Base-by-base conservation (phyloP, 2,329 filamentous ascomycete genomes). In the Aspergillus unguis region DNA sequence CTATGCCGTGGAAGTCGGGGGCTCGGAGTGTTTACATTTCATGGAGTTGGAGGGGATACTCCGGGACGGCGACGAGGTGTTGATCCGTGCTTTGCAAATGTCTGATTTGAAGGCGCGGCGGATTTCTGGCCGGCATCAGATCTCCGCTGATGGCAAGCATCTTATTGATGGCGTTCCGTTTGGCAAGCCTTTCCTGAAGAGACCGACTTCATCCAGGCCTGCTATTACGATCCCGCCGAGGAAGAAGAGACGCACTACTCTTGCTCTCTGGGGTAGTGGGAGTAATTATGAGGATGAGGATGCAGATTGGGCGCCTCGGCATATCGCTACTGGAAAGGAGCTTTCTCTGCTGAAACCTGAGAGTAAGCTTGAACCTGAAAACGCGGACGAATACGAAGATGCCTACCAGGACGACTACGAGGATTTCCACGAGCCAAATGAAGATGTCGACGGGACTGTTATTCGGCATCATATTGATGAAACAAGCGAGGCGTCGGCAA, bases 21-120 rank as follows among this genome's bases (percentile, higher is more conserved):
- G 82, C 42, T 96, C 89, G 60, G 92, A 97, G 72, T 94, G 90
- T 62, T 73, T 96, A 52, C 92, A 96, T 73, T 97, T 90, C 63
- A 86, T 90, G 67, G 78, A 81, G 23, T 80, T 95, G 5, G 76
- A 78, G 10, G 80, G 80, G 41, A 76, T 94, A 7, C 75, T 96
- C 53, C 87, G 88, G 60, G 86, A 92, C 47, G 90, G 94, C 50
- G 92, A 96, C 63, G 84, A 92, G 69, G 82, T 96, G 51, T 77
- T 88, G 45, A 91, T 96, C 59, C 87, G 90, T 45, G 85, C 90
- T 8, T 81, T 96, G 35, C 79, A 87, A 50, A 85, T 82, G 26
- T 82, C 85, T 40, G 92, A 97, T 67, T 72, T 94, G 6, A 84
- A 85, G 63, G 81, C 85, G 44, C 81, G 91, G 59, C 83, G 83